Evolutionary conservation across 768 basidiomycete genomes (phyloP).

Genomic region (Clitopilus hobsonii): DNA sequence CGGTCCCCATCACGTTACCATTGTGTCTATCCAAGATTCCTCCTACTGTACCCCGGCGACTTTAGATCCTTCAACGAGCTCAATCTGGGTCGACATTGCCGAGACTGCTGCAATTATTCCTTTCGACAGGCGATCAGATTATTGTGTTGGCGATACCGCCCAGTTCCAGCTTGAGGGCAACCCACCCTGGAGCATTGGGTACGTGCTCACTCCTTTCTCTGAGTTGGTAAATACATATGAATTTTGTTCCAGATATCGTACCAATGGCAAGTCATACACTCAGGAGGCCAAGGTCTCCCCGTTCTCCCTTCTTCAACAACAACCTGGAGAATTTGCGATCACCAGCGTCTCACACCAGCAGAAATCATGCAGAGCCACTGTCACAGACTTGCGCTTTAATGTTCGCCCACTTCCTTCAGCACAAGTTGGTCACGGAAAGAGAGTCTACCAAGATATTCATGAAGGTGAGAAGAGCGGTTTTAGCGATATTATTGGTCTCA

Average conservation of each 20-base stretch:
- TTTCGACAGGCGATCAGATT: slow-evolving; percentile 70
- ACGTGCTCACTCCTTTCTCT: slow-evolving; percentile 18
- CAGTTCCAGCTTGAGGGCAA: slow-evolving; percentile 94
- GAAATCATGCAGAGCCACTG: slow-evolving; percentile 82
- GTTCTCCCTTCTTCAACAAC: slow-evolving; percentile 81
- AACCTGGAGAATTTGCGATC: slow-evolving; percentile 80
- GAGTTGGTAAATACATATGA: slow-evolving; percentile 7
- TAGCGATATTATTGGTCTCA: not conserved
- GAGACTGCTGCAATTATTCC: slow-evolving; percentile 93
- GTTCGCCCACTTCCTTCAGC: slow-evolving; percentile 87
- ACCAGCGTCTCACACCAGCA: slow-evolving; percentile 89
- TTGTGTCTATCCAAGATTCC: slow-evolving; percentile 76
- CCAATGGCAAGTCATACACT: slow-evolving; percentile 69
- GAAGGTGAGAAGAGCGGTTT: slow-evolving; percentile 71
- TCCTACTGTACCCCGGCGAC: slow-evolving; percentile 76
- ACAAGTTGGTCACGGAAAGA: slow-evolving; percentile 81
- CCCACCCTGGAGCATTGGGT: slow-evolving; percentile 91
- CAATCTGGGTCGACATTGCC: slow-evolving; percentile 88
- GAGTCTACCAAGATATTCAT: slow-evolving; percentile 79
- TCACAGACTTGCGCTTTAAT: slow-evolving; percentile 67
- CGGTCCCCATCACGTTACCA: slow-evolving; percentile 74
- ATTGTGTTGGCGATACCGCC: slow-evolving; percentile 85
- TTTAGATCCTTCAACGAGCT: slow-evolving; percentile 53
- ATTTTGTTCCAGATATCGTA: slow-evolving; percentile 57
- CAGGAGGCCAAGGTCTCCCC: slow-evolving; percentile 77